A percentile compares a stretch with the other conserved stretches of the same genome.
Evolutionary conservation across 1,139 yeast species (phyloP).

Genomic region (Pichia inconspicua): DNA sequence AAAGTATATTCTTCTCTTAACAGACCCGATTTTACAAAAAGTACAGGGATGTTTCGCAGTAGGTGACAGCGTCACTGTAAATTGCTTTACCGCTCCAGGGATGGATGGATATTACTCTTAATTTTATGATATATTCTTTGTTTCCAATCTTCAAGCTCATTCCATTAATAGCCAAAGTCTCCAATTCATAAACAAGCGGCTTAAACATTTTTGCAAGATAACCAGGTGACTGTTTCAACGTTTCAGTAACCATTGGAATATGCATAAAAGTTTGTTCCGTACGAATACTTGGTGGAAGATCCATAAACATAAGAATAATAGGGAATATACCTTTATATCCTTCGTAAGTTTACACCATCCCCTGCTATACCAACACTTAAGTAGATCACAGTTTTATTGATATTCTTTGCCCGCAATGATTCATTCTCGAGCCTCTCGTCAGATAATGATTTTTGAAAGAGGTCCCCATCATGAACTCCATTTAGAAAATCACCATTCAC

Average conservation of each 20-base stretch:
- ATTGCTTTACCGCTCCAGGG: not conserved
- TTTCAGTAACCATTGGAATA: not conserved
- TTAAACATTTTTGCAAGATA: not conserved
- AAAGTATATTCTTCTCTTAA: not conserved
- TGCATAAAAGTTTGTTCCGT: not conserved
- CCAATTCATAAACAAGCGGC: not conserved
- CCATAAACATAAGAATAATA: not conserved
- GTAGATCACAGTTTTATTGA: not conserved
- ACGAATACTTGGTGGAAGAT: not conserved
- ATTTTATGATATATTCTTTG: not conserved
- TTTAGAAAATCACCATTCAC: too few species aligned
- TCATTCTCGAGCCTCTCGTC: not conserved
- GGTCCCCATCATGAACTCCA: not conserved
- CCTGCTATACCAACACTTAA: not conserved
- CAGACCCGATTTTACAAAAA: not conserved
- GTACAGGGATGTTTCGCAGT: not conserved
- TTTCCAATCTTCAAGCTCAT: not conserved
- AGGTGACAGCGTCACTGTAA: not conserved
- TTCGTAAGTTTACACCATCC: not conserved
- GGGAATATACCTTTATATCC: not conserved
- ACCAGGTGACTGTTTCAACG: not conserved
- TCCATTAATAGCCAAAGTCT: not conserved
- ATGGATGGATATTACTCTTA: not conserved
- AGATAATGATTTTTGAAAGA: not conserved
- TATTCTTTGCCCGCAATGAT: not conserved